Evolutionary conservation across 768 basidiomycete species (phyloP).

Genomic region (Russula abietina): DNA sequence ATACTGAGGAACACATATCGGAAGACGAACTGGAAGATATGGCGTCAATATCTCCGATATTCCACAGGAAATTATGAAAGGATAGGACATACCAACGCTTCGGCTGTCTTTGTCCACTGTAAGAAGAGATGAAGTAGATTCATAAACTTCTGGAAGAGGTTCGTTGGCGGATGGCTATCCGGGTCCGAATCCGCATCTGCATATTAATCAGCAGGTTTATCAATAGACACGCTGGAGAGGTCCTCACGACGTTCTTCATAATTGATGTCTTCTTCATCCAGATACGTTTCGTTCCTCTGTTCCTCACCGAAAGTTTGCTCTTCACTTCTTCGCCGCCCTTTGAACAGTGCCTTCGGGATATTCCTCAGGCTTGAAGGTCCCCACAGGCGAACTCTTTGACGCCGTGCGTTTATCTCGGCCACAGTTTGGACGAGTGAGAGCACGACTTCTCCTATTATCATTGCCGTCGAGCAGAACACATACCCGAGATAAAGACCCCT

Average conservation of each 20-base stretch:
- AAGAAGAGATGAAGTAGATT: slow-evolving; percentile 33
- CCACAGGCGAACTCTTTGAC: slow-evolving; percentile 41
- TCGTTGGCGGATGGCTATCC: slow-evolving; percentile 44
- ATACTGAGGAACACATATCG: slow-evolving; percentile 45
- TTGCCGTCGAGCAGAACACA: slow-evolving; percentile 43
- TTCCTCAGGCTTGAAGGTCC: slow-evolving; percentile 42
- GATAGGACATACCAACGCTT: slow-evolving; percentile 35
- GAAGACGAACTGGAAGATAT: slow-evolving; percentile 40
- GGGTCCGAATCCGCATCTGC: slow-evolving; percentile 36
- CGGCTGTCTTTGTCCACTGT: slow-evolving; percentile 39
- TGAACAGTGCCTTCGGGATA: slow-evolving; percentile 29
- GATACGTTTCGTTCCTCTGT: slow-evolving; percentile 28
- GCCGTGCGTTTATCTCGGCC: slow-evolving; percentile 34
- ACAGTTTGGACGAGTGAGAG: slow-evolving; percentile 36
- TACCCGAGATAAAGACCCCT: slow-evolving; percentile 46
- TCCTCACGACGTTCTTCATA: slow-evolving; percentile 20
- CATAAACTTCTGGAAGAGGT: slow-evolving; percentile 38
- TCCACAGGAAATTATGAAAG: not conserved
- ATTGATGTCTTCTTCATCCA: slow-evolving; percentile 25
- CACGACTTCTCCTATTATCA: slow-evolving; percentile 36
- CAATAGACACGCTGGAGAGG: not conserved
- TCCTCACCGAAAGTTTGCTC: slow-evolving; percentile 30
- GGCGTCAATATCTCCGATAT: slow-evolving; percentile 1
- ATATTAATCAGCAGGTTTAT: slow-evolving; percentile 5
- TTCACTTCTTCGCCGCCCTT: slow-evolving; percentile 26